Evolutionary conservation across 495 filamentous ascomycete species (phyloP), one percentile per base, ranked within the genome.

Genomic region (Hamigera avellanea): DNA sequence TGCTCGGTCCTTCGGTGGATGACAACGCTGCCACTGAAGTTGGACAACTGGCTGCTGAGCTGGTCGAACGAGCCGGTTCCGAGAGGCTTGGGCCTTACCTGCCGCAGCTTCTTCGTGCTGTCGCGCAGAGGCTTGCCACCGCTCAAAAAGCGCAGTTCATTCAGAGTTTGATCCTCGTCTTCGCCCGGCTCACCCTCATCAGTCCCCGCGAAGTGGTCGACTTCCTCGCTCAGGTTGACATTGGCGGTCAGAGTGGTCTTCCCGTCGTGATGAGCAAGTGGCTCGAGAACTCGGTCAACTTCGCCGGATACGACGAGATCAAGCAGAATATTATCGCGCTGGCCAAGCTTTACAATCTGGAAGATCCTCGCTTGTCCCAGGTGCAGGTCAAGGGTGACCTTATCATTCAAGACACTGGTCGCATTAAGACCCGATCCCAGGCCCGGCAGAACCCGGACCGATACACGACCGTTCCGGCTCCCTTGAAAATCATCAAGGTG

Each of bases 291-390:
- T 95, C 87, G 2, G 73, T 91, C 59, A 93, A 80, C 54, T 96
- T 98, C 57, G 84, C 85, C 6, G 91, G 91, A 14, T 98, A 95
- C 48, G 87, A 95, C 47, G 88, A 94, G 54, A 96, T 95, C 48
- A 69, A 87, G 46, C 86, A 95, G 53, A 98, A 96, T 45, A 83
- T 95, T 43, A 86, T 94, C 42, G 91, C 91, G 8, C 69, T 98
- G 12, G 85, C 86, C 5, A 89, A 86, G 46, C 62, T 98, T 8
- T 95, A 86, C 54, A 78, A 76, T 37, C 70, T 98, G 3, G 78
- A 91, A 46, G 91, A 98, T 47, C 72, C 81, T 3, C 81, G 91
- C 8, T 46, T 98, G 10, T 57, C 70, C 3, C 73, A 83, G 43
- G 89, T 86, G 15, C 70, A 77, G 51, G 88, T 95, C 25, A 86